These are phyloP conservation scores for Cladosporium sp. DNA, from an alignment of 2,329 filamentous ascomycete genomes.

Conservation along the genomic window DNA sequence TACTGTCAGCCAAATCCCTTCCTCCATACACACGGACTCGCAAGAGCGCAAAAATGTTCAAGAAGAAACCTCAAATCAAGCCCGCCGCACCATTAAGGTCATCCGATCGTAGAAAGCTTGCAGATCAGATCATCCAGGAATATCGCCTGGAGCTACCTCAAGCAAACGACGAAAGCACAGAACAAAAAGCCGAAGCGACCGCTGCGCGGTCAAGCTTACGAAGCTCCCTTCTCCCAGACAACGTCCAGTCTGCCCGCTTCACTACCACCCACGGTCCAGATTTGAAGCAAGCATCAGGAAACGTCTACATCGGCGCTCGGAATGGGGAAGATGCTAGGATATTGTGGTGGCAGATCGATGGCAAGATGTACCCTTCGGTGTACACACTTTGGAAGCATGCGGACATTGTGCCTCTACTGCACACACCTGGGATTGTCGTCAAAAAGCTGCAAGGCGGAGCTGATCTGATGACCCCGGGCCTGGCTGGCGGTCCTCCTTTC, in stretches of 20 bases:
- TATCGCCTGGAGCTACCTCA: conserved; percentile 45
- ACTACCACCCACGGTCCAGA: conserved; percentile 62
- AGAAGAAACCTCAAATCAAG: conserved; percentile 53
- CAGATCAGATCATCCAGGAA: conserved; percentile 63
- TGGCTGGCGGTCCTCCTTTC: conserved; percentile 62
- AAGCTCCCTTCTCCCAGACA: conserved; percentile 60
- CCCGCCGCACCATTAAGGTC: conserved; percentile 62
- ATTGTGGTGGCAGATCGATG: conserved; percentile 61
- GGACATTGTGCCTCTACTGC: conserved; percentile 57
- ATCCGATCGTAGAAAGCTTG: conserved; percentile 63
- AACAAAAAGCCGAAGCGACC: conserved; percentile 42
- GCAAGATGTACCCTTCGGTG: conserved; percentile 52
- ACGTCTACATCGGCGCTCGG: conserved; percentile 60
- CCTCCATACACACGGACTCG: neutral
- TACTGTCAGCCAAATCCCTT: neutral
- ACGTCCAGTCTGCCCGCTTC: conserved; percentile 59
- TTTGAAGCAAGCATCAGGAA: conserved; percentile 58
- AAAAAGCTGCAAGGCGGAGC: conserved; percentile 61
- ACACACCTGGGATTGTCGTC: conserved; percentile 59
- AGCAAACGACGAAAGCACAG: conserved; percentile 31
- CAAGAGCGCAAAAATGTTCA: conserved; percentile 29
- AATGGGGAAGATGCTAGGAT: conserved; percentile 55
- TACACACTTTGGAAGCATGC: conserved; percentile 66
- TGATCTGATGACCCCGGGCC: conserved; percentile 65
- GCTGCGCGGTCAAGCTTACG: conserved; percentile 49